Percentiles rank a stretch among this genome's conserved stretches.
Conservation (phyloP, 225 moss, liverwort and hornwort species). For the Pseudoscleropodium purum region DNA sequence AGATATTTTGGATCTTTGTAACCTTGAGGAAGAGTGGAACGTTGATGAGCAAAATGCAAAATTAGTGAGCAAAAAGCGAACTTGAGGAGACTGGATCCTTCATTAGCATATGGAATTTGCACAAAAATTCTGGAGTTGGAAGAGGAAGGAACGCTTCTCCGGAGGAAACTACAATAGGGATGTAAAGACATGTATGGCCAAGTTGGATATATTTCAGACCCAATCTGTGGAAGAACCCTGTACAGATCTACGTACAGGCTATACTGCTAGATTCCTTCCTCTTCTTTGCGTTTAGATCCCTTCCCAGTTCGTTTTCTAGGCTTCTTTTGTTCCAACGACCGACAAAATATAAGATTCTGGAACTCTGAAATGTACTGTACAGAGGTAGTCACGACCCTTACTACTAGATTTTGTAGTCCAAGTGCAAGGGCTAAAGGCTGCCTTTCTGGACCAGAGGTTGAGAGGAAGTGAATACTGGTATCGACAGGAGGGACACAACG, state of each 20-base stretch:
- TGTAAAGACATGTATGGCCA: neutral
- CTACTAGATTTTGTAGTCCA: neutral
- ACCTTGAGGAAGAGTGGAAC: neutral
- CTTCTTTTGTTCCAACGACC: neutral
- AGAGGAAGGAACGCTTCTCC: neutral
- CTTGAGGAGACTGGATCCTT: neutral
- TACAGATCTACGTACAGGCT: neutral
- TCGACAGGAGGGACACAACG: neutral
- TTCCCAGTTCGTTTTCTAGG: neutral
- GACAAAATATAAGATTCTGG: neutral
- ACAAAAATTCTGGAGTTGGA: neutral
- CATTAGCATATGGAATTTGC: neutral
- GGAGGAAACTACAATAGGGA: neutral
- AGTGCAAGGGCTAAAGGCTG: neutral
- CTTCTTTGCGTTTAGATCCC: neutral
- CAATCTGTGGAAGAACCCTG: neutral
- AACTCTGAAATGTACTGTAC: neutral
- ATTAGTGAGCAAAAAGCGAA: neutral
- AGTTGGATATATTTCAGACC: neutral
- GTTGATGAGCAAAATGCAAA: neutral
- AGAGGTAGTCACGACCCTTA: neutral
- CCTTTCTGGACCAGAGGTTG: neutral
- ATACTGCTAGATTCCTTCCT: neutral
- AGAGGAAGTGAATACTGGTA: neutral
- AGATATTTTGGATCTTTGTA: neutral